Evolutionary conservation across 441 rosid genomes (phyloP).

Genomic region (Bruguiera hainesii): DNA sequence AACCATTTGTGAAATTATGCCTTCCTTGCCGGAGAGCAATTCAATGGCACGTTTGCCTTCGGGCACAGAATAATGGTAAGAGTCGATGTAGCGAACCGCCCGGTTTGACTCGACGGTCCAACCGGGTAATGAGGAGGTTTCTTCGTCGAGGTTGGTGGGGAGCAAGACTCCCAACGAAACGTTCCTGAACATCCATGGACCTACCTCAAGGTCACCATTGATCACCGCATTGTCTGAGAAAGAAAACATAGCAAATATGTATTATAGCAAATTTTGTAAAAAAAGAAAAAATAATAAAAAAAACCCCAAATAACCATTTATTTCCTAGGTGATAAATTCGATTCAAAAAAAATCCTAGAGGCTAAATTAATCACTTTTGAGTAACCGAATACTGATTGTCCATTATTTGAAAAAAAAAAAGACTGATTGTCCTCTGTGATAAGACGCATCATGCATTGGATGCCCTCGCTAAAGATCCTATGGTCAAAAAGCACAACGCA

Average conservation of each 20-base stretch:
- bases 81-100: constrained; percentile 84
- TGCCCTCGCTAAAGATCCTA: background rate
- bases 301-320: too few species aligned
- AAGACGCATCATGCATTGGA: constrained; percentile 1
- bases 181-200: constrained; percentile 89
- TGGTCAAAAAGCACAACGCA: constrained; percentile 11
- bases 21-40: constrained; percentile 91
- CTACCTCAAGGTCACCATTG: constrained; percentile 87
- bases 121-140: constrained; percentile 75
- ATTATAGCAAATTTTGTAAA: too few species aligned
- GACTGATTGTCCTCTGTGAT: too few species aligned
- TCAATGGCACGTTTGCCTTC: constrained; percentile 81
- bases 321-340: too few species aligned
- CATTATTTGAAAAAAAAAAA: too few species aligned
- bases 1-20: constrained; percentile 88
- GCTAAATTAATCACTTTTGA: background rate
- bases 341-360: too few species aligned
- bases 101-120: constrained; percentile 91
- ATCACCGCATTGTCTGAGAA: constrained; percentile 67
- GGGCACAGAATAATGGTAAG: constrained; percentile 77
- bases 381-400: background rate
- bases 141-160: constrained; percentile 88
- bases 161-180: constrained; percentile 79
- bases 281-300: too few species aligned
- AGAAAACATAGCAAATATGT: background rate